Conservation (phyloP, 2,329 filamentous ascomycete genomes). For the Fusarium avenaceum region DNA sequence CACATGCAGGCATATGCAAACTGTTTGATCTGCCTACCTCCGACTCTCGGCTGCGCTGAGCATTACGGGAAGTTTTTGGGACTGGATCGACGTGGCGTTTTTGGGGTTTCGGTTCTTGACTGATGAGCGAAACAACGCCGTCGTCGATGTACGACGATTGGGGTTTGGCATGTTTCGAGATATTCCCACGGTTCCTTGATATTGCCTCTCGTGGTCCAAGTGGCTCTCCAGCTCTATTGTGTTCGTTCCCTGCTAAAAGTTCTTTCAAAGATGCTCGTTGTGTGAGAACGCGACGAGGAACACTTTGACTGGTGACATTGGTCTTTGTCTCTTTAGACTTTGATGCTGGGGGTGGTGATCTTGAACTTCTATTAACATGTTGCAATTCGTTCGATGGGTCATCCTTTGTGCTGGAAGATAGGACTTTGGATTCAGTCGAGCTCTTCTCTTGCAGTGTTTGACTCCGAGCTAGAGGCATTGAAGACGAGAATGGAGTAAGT, state of each 20-base stretch:
- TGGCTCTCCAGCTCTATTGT: constrained; percentile 3
- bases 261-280: constrained; percentile 35
- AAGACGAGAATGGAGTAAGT: constrained; percentile 47
- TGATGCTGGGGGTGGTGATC: constrained; percentile 42
- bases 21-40: neutral
- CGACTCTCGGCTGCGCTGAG: neutral
- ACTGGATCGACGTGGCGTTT: neutral
- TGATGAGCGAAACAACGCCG: constrained; percentile 5
- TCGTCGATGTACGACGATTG: neutral
- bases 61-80: neutral
- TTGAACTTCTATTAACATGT: neutral
- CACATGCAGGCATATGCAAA: neutral
- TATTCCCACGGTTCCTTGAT: neutral
- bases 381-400: neutral
- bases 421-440: constrained; percentile 18
- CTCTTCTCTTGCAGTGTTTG: constrained; percentile 42
- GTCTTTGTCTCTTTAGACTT: neutral
- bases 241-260: constrained; percentile 33
- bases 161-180: neutral
- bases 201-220: constrained; percentile 1
- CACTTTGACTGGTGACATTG: neutral
- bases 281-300: constrained; percentile 19
- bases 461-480: constrained; percentile 27
- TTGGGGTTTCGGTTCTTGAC: neutral
- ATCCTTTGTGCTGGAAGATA: constrained; percentile 1